These are phyloP conservation scores for Phoma sp. DNA, from an alignment of 2,329 filamentous ascomycete species.

Conservation along the genomic window DNA sequence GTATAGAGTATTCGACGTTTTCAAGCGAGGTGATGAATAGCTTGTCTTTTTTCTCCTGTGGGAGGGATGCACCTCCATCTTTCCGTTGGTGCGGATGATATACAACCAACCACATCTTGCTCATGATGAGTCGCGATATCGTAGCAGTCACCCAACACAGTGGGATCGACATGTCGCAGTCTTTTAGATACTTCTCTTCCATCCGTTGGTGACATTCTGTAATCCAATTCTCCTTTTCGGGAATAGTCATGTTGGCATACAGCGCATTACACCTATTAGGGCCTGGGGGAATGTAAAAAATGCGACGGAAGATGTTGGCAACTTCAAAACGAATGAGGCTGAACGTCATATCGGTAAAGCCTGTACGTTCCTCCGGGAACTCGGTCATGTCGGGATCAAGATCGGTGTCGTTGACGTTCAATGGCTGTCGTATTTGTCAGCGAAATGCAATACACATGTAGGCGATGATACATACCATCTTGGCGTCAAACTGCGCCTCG, in stretches of 20 bases:
- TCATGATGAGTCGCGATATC: conserved; percentile 73
- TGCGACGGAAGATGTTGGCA: conserved; percentile 54
- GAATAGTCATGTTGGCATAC: conserved; percentile 52
- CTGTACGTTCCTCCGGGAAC: conserved; percentile 55
- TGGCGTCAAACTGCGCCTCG: conserved; percentile 66
- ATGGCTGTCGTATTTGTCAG: conserved; percentile 43
- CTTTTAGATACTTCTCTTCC: conserved; percentile 57
- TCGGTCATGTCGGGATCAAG: conserved; percentile 57
- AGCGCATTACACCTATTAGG: conserved; percentile 51
- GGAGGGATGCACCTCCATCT: conserved; percentile 62
- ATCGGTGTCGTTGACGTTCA: conserved; percentile 64
- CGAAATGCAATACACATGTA: too few relatives aligned
- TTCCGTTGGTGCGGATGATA: conserved; percentile 75
- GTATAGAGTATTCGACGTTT: conserved; percentile 72
- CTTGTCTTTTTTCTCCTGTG: conserved; percentile 69
- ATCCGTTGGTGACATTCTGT: conserved; percentile 55
- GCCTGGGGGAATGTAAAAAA: conserved; percentile 54
- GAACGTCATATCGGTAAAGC: conserved; percentile 66
- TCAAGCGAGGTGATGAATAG: conserved; percentile 76
- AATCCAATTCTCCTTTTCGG: conserved; percentile 59
- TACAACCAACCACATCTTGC: conserved; percentile 78
- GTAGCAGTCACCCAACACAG: conserved; percentile 74
- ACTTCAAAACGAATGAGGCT: conserved; percentile 62
- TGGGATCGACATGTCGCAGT: conserved; percentile 62
- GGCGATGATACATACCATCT: conserved; percentile 45